Percentiles rank a stretch among this genome's conserved stretches.
Evolutionary conservation across 2,329 filamentous ascomycete genomes (phyloP).

Genomic region (Malbranchea zuffiana): DNA sequence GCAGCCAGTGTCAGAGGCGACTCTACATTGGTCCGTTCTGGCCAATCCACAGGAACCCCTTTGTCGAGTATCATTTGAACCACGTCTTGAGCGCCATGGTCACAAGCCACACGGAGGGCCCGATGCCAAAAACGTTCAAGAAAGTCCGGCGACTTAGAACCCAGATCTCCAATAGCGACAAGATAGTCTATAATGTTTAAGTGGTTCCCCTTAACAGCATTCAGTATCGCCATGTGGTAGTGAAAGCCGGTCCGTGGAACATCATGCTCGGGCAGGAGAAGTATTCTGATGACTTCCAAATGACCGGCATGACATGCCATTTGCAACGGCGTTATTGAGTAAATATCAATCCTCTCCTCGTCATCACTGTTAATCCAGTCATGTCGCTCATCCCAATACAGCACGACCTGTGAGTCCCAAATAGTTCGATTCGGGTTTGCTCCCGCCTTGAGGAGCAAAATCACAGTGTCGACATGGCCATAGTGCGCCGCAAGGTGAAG

Average conservation of each 20-base stretch:
- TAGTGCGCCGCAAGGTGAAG: conserved; percentile 5
- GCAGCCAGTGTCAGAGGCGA: conserved; percentile 3
- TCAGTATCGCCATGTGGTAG: background rate
- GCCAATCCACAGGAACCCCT: background rate
- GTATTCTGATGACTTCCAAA: conserved; percentile 5
- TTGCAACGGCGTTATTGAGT: conserved; percentile 1
- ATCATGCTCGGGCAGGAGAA: conserved; percentile 1
- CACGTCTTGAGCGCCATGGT: conserved; percentile 1
- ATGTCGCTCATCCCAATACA: background rate
- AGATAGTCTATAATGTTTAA: conserved; percentile 3
- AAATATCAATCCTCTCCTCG: background rate
- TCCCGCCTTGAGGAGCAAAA: conserved; percentile 3
- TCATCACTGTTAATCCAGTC: background rate
- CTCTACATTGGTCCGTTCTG: background rate
- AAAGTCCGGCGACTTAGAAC: background rate
- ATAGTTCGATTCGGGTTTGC: background rate
- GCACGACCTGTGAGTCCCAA: background rate
- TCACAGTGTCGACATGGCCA: conserved; percentile 2
- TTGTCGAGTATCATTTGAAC: conserved; percentile 3
- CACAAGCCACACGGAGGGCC: conserved; percentile 3
- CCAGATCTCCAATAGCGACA: conserved; percentile 2
- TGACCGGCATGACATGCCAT: conserved; percentile 3
- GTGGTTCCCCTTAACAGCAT: conserved; percentile 3
- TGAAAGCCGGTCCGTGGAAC: background rate
- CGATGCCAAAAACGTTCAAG: conserved; percentile 1